Evolutionary conservation across 495 filamentous ascomycete species (phyloP), one percentile per base, ranked within the genome.

Genomic region (Terfezia boudieri): DNA sequence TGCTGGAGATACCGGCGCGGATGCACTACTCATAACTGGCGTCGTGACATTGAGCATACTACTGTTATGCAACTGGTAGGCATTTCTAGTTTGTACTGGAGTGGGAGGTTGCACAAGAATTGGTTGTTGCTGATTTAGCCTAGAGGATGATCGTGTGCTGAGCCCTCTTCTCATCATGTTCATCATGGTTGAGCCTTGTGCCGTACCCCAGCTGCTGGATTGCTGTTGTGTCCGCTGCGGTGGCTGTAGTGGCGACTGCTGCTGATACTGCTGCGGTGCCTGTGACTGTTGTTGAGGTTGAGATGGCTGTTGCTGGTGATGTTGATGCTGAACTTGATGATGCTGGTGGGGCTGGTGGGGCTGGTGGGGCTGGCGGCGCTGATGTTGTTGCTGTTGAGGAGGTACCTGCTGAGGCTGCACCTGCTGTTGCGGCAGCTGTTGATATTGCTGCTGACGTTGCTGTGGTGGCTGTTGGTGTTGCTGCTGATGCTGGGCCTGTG

Each of bases 371-470:
- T 63, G 37, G 52, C 55, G 52, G 53, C 55, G 41, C 55, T 55
- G 37, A 12, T 46, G 2, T 7, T 14, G 41, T 46, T 14, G 14
- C 41, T 46, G 41, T 20, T 46, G 41, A 5, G 12, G 4, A 14
- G 41, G 41, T 46, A 4, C 41, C 36, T 59, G 48, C 49, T 17
- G 48, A 9, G 55, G 53, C 58, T 52, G 46, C 57, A 56, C 49
- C 51, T 62, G 46, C 57, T 63, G 37, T 55, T 57, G 52, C 55
- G 58, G 41, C 55, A 56, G 43, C 59, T 59, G 37, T 49, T 53
- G 48, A 55, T 60, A 52, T 46, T 46, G 41, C 41, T 46, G 41
- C 8, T 46, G 41, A 14, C 17, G 41, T 46, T 46, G 41, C 41
- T 46, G 41, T 8, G 50, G 53, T 12, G 14, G 59, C 17, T 60